Conservation (phyloP, 768 basidiomycete species). For the Xerocomus spinulosus region DNA sequence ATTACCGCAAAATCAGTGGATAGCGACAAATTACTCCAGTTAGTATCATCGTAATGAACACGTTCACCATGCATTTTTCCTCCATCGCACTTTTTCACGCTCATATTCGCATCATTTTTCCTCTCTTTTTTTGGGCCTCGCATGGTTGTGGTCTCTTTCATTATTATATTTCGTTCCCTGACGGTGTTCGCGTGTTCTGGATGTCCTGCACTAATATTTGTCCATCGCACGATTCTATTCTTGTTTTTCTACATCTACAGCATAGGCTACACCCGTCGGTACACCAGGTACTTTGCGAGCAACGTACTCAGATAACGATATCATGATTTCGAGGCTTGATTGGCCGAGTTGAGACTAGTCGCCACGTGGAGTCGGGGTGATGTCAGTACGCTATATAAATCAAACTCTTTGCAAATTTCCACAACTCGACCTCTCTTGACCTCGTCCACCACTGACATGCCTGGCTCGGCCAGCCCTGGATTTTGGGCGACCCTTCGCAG, state of each 20-base stretch:
- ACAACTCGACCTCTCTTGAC: neutral
- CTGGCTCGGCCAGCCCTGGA: neutral
- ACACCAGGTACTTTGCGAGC: constrained; percentile 20
- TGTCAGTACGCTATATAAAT: neutral
- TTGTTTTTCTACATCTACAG: constrained; percentile 19
- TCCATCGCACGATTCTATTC: constrained; percentile 20
- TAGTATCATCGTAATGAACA: constrained; percentile 42
- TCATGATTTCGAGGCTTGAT: neutral
- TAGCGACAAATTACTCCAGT: constrained; percentile 52
- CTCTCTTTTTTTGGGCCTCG: constrained; percentile 9
- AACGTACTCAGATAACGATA: constrained; percentile 18
- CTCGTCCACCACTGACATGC: constrained; percentile 5
- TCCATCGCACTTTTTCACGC: constrained; percentile 1
- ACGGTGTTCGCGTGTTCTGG: constrained; percentile 22
- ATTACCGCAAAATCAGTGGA: constrained; percentile 61
- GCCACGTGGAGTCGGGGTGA: neutral
- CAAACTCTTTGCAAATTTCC: too few relatives aligned
- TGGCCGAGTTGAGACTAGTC: neutral
- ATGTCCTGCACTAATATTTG: constrained; percentile 30
- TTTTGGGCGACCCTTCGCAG: constrained; percentile 30
- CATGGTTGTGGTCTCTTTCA: constrained; percentile 10
- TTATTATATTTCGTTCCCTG: constrained; percentile 20
- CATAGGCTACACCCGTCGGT: constrained; percentile 24
- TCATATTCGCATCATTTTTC: constrained; percentile 11
- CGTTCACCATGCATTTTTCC: constrained; percentile 10